Conservation (phyloP, 176 grass and related monocot species). For the Triticum turgidum region DNA sequence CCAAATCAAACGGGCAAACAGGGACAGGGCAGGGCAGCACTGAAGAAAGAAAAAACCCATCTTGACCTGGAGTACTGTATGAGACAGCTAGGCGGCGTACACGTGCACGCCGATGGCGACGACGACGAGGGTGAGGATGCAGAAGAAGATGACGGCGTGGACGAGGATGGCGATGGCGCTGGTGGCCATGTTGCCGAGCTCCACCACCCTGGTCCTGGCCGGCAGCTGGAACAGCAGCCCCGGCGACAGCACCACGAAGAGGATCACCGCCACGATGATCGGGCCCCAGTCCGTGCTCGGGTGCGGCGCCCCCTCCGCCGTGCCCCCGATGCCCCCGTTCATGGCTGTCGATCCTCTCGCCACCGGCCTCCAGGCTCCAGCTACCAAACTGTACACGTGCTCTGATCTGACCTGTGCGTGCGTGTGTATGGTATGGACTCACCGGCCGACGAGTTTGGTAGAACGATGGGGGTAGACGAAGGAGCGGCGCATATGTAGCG, state of each 20-base stretch:
- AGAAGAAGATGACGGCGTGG: slow-evolving; percentile 85
- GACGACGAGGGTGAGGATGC: slow-evolving; percentile 74
- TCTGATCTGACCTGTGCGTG: neutral
- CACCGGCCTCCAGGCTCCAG: neutral
- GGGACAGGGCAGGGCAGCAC: neutral
- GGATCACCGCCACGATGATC: slow-evolving; percentile 83
- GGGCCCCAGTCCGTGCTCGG: slow-evolving; percentile 78
- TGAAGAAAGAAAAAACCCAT: neutral
- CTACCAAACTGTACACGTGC: neutral
- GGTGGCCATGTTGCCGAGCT: slow-evolving; percentile 87
- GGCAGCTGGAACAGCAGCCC: slow-evolving; percentile 85
- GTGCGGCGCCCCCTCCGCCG: neutral
- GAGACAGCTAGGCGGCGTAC: slow-evolving; percentile 52
- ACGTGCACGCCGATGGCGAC: slow-evolving; percentile 76
- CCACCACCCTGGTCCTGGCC: slow-evolving; percentile 57
- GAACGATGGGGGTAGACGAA: neutral
- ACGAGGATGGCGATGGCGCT: slow-evolving; percentile 80
- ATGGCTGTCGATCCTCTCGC: neutral
- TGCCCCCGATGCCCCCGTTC: slow-evolving; percentile 7
- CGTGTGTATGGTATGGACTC: neutral
- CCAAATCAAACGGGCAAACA: neutral
- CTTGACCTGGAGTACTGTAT: neutral
- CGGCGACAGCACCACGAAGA: slow-evolving; percentile 78
- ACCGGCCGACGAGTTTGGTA: neutral
- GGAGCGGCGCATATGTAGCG: slow-evolving; percentile 29